Percentiles rank a stretch among this genome's conserved stretches.
Conservation (phyloP, 2,329 filamentous ascomycete species). For the Curvularia lunata region DNA sequence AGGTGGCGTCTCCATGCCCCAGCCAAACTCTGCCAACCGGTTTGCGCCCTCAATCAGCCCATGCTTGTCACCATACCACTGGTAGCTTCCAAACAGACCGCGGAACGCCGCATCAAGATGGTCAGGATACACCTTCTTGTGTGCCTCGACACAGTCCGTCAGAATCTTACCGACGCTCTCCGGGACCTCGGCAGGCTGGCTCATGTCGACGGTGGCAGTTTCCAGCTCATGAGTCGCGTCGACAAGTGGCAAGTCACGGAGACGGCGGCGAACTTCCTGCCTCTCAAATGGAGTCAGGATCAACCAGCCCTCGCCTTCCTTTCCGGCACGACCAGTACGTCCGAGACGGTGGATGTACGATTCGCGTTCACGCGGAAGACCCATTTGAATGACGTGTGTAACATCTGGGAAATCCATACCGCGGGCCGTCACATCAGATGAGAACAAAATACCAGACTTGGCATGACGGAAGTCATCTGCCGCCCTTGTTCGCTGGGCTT, state of each 20-base stretch:
- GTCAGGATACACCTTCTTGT: conserved; percentile 51
- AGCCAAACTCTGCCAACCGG: conserved; percentile 54
- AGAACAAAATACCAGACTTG: conserved; percentile 61
- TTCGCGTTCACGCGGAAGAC: conserved; percentile 53
- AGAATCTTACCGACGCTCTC: conserved; percentile 55
- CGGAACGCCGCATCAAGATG: conserved; percentile 61
- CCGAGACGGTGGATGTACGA: conserved; percentile 61
- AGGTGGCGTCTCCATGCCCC: conserved; percentile 52
- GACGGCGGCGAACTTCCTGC: conserved; percentile 55
- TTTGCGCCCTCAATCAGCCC: conserved; percentile 54
- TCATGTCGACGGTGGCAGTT: conserved; percentile 58
- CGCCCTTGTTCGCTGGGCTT: conserved; percentile 70
- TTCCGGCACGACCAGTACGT: conserved; percentile 68
- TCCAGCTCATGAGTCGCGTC: conserved; percentile 61
- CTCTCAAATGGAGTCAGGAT: conserved; percentile 65
- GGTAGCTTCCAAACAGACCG: conserved; percentile 62
- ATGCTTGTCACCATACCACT: conserved; percentile 52
- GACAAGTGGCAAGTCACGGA: conserved; percentile 65
- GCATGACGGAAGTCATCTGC: conserved; percentile 74
- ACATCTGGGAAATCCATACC: conserved; percentile 63
- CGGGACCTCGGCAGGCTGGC: conserved; percentile 50
- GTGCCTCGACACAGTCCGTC: conserved; percentile 52
- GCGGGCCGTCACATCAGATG: conserved; percentile 59
- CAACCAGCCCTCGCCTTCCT: conserved; percentile 74
- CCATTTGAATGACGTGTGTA: conserved; percentile 60